Percentiles rank a stretch among this genome's conserved stretches.
These are phyloP conservation scores for Coniochaeta sp. DNA, from an alignment of 2,329 filamentous ascomycete species.

Conservation along the genomic window DNA sequence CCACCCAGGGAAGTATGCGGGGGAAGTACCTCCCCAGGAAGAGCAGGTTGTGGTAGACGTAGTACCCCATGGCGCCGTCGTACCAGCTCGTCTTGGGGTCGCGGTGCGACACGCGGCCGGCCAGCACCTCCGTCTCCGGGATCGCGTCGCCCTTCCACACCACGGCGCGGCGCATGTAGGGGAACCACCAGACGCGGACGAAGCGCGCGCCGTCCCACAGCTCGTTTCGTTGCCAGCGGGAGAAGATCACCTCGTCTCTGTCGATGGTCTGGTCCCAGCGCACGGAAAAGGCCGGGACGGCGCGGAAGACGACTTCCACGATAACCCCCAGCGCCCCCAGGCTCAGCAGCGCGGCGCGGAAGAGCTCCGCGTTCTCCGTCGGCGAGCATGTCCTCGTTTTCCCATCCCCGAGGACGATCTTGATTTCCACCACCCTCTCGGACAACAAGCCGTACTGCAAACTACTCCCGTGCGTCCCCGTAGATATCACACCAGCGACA, in stretches of 20 bases:
- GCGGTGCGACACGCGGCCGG: conserved; percentile 28
- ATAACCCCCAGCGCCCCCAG: conserved; percentile 89
- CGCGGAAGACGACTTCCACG: conserved; percentile 78
- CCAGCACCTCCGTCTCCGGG: conserved; percentile 32
- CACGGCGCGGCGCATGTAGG: conserved; percentile 81
- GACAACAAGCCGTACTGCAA: conserved; percentile 77
- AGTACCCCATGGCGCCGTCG: conserved; percentile 73
- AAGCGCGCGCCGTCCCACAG: conserved; percentile 86
- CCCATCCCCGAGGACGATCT: conserved; percentile 77
- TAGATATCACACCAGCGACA: conserved; percentile 85
- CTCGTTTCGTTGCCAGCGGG: conserved; percentile 58
- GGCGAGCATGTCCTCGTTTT: conserved; percentile 64
- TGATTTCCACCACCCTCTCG: conserved; percentile 66
- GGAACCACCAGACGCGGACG: conserved; percentile 95
- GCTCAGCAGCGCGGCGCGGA: conserved; percentile 79
- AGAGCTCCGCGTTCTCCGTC: conserved; percentile 65
- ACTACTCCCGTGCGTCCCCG: conserved; percentile 88
- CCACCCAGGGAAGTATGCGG: conserved; percentile 74
- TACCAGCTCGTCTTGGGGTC: conserved; percentile 68
- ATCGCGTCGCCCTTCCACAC: conserved; percentile 71
- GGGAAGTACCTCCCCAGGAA: conserved; percentile 74
- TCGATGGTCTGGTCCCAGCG: conserved; percentile 79
- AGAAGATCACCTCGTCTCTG: conserved; percentile 60
- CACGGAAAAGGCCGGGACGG: conserved; percentile 75
- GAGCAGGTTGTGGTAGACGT: conserved; percentile 87